phyloP scores from a whole-genome alignment of 129 eudicot genomes.

The Chrysanthemum makinoi region DNA sequence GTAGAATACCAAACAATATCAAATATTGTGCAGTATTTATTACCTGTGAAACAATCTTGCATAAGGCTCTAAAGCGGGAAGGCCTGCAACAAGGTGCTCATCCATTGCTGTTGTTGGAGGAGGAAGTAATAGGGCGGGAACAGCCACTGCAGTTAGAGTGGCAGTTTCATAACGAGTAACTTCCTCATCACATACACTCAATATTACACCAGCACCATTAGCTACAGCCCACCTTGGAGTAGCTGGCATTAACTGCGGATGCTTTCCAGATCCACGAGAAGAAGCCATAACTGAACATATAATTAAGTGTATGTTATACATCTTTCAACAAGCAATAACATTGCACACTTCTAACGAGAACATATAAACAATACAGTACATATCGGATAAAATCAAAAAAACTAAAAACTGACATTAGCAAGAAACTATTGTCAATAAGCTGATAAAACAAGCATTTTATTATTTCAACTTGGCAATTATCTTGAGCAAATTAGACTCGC shows the following conservation, averaged over 20 bases:
- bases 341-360: too few species aligned
- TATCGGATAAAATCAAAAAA: not conserved
- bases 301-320: slow-evolving; percentile 29
- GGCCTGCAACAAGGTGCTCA: slow-evolving; percentile 97
- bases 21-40: too few species aligned
- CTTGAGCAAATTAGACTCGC: not conserved
- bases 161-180: slow-evolving; percentile 90
- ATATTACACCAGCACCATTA: slow-evolving; percentile 97
- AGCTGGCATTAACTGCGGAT: slow-evolving; percentile 90
- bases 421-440: not conserved
- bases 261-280: slow-evolving; percentile 93
- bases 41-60: slow-evolving; percentile 71
- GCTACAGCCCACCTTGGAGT: slow-evolving; percentile 99
- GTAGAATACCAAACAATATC: too few species aligned
- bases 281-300: slow-evolving; percentile 65
- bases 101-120: slow-evolving; percentile 97
- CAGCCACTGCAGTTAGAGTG: slow-evolving; percentile 91
- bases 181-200: slow-evolving; percentile 98
- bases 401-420: not conserved
- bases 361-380: not conserved
- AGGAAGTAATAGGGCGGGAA: slow-evolving; percentile 97
- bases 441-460: not conserved
- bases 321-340: not conserved
- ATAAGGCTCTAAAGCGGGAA: slow-evolving; percentile 96
- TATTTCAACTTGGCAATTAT: not conserved